Percentiles rank a stretch among this genome's conserved stretches.
Conservation (phyloP, 2,329 filamentous ascomycete species). For the Fusarium ambrosium region DNA sequence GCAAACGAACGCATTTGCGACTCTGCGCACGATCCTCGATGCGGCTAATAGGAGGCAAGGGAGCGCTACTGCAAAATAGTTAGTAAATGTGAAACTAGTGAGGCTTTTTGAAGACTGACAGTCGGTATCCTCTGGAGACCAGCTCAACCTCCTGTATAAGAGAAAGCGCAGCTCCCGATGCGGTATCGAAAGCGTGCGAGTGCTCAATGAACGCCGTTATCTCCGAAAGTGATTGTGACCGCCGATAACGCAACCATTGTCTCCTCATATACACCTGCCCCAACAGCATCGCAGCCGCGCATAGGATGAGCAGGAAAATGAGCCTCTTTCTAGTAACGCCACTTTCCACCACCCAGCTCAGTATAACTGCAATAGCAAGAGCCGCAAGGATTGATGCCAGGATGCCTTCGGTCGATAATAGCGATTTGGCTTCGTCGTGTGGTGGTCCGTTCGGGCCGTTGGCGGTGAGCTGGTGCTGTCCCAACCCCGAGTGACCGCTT, state of each 20-base stretch:
- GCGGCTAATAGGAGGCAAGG: slow-evolving; percentile 90
- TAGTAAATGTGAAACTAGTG: not conserved
- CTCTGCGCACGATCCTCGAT: slow-evolving; percentile 86
- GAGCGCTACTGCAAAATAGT: slow-evolving; percentile 75
- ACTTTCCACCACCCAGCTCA: slow-evolving; percentile 76
- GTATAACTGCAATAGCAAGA: slow-evolving; percentile 75
- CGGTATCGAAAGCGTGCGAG: slow-evolving; percentile 85
- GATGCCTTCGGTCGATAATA: slow-evolving; percentile 60
- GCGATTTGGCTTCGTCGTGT: slow-evolving; percentile 44
- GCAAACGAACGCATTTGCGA: slow-evolving; percentile 83
- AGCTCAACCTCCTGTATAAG: slow-evolving; percentile 96
- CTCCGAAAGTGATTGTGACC: slow-evolving; percentile 79
- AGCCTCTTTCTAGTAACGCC: slow-evolving; percentile 70
- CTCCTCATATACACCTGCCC: slow-evolving; percentile 81
- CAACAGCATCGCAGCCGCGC: slow-evolving; percentile 66
- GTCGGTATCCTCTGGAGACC: slow-evolving; percentile 88
- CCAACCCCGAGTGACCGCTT: slow-evolving; percentile 73
- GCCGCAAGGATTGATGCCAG: slow-evolving; percentile 66
- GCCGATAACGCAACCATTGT: slow-evolving; percentile 84
- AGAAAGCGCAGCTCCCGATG: slow-evolving; percentile 80
- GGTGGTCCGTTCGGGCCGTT: slow-evolving; percentile 26
- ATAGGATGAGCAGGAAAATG: slow-evolving; percentile 60
- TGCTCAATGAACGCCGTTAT: slow-evolving; percentile 77
- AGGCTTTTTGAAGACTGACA: slow-evolving; percentile 65
- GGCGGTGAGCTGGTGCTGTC: slow-evolving; percentile 48